Base-by-base conservation (phyloP, 176 grass and related monocot species). In the Aegilops bicornis region DNA sequence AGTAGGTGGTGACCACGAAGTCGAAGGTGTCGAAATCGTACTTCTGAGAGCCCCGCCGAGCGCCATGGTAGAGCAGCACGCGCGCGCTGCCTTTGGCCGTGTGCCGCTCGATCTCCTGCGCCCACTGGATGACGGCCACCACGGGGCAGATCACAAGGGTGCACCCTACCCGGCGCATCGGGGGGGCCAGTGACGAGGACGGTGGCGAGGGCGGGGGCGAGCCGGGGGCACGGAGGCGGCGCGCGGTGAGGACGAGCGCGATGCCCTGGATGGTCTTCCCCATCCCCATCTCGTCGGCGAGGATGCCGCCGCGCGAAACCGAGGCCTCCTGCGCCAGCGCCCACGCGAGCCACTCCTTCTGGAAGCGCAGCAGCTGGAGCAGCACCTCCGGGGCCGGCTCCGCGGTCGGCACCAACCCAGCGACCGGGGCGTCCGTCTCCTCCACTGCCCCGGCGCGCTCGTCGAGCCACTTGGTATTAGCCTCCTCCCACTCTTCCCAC, bases 241-340 rank as follows among this genome's bases (percentile, higher is more conserved):
- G 88, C 11, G 97, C 83, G 6, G 92, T 92, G 22, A 94, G 80
- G 74, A 99, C 97, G 47, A 99, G 94, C 36, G 94, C 92, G 86
- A 99, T 96, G 15, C 92, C 97, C 54, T 99, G 97, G 89, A 99
- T 99, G 76, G 94, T 99, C 89, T 96, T 99, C 56, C 97, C 97
- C 97, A 99, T 99, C 29, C 97, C 94, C 97, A 99, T 99, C 86
- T 96, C 97, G 30, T 99, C 94, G 0, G 97, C 97, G 33, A 99
- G 91, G 85, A 99, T 94, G 31, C 97, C 97, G 2, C 94, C 94
- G 35, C 58, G 91, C 14, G 89, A 64, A 47, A 65, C 16, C 16
- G 90, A 94, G 32, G 74, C 82, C 82, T 98, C 97, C 89, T 96
- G 94, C 45, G 70, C 90, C 19, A 98, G 89, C 47, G 94, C 97